A percentile compares a stretch with the other conserved stretches of the same genome.
phyloP scores from a whole-genome alignment of 768 basidiomycete species.

The Tylopilus plumbeoviolaceoides region DNA sequence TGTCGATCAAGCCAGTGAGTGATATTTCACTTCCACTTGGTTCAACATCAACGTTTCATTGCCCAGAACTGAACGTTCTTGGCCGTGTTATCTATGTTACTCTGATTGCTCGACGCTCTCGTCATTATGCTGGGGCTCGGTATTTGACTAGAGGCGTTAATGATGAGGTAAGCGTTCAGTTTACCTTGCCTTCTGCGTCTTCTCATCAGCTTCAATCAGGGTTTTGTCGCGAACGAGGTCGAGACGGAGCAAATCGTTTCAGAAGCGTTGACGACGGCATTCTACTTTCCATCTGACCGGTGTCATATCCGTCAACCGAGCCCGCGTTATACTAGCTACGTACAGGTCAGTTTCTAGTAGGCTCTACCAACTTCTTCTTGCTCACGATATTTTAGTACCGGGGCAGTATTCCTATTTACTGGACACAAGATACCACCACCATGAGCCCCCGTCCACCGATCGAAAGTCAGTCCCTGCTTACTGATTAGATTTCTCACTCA shows the following conservation, averaged over 20 bases:
- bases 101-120: constrained; percentile 89
- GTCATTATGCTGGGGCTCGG: constrained; percentile 93
- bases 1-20: constrained; percentile 96
- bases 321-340: constrained; percentile 91
- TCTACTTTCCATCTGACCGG: constrained; percentile 60
- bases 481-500: constrained; percentile 4
- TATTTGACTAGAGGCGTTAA: constrained; percentile 95
- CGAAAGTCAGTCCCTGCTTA: constrained; percentile 60
- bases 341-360: constrained; percentile 53
- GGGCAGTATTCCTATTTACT: constrained; percentile 93
- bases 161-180: constrained; percentile 56
- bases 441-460: constrained; percentile 95
- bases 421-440: constrained; percentile 90
- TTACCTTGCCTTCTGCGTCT: neutral
- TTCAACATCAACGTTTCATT: neutral
- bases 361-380: neutral
- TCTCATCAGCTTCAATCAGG: constrained; percentile 42
- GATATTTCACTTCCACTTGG: neutral
- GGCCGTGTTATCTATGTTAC: constrained; percentile 90
- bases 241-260: constrained; percentile 98
- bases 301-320: constrained; percentile 52
- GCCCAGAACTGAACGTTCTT: constrained; percentile 82
- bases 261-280: constrained; percentile 84
- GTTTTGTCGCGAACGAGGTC: constrained; percentile 97
- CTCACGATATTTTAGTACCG: constrained; percentile 54